Evolutionary conservation across 371 early-diverging fungal species (phyloP).

Genomic region (Mucor indicus): DNA sequence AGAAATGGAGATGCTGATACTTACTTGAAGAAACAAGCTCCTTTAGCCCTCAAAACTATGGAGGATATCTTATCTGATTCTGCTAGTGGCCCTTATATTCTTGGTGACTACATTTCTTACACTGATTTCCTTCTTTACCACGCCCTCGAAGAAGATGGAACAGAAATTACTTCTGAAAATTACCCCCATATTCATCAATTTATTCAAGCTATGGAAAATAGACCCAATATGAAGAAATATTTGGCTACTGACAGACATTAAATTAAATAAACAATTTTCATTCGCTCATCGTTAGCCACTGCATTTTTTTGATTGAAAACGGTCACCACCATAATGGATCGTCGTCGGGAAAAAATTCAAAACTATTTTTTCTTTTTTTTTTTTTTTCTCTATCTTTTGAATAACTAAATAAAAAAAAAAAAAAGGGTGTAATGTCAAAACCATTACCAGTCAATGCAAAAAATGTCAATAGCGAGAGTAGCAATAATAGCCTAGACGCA

Average conservation of each 20-base stretch:
- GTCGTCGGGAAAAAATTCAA: no score
- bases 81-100: slow-evolving; percentile 19
- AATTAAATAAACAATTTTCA: no score
- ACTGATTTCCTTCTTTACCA: slow-evolving; percentile 26
- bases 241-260: slow-evolving; percentile 10
- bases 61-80: slow-evolving; percentile 5
- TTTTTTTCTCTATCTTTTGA: no score
- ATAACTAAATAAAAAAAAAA: no score
- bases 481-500: no score
- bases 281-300: no score
- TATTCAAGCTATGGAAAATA: slow-evolving; percentile 9
- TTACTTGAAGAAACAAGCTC: neutral
- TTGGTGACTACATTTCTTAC: slow-evolving; percentile 27
- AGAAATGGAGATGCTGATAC: slow-evolving; percentile 1
- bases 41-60: neutral
- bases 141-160: slow-evolving; percentile 12
- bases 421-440: no score
- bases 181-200: slow-evolving; percentile 7
- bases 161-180: neutral
- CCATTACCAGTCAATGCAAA: no score
- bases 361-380: no score
- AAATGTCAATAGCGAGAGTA: no score
- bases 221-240: slow-evolving; percentile 14
- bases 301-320: no score
- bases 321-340: no score